Evolutionary conservation across 176 grass and related monocot species (phyloP).

Genomic region (Carex myosuroides): DNA sequence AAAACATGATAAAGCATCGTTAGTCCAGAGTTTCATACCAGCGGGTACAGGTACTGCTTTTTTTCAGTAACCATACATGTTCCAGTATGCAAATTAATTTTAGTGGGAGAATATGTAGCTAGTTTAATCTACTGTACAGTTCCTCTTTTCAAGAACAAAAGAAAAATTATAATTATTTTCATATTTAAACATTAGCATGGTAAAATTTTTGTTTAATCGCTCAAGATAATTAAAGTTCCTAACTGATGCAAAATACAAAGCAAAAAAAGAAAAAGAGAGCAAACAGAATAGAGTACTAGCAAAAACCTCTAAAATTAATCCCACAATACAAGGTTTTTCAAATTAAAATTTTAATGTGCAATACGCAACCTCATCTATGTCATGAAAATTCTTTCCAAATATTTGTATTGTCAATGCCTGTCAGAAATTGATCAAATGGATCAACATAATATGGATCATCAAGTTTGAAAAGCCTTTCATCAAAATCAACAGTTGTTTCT

Average conservation of each 20-base stretch:
- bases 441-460: not conserved
- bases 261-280: not conserved
- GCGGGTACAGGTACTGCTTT: not conserved
- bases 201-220: not conserved
- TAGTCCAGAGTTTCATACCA: not conserved
- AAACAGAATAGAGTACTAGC: not conserved
- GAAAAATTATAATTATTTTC: not conserved
- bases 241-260: not conserved
- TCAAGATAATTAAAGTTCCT: not conserved
- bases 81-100: not conserved
- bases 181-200: not conserved
- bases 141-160: not conserved
- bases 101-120: not conserved
- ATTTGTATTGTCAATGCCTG: not conserved
- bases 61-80: not conserved
- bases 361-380: not conserved
- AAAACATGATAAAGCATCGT: not conserved
- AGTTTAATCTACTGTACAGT: not conserved
- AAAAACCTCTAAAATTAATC: not conserved
- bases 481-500: not conserved
- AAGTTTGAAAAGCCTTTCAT: not conserved
- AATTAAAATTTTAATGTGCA: not conserved
- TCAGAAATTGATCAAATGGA: conserved; percentile 14
- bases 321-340: not conserved
- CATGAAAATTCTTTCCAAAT: not conserved